Evolutionary conservation across 768 basidiomycete genomes (phyloP).

Genomic region (Brasilioporus rufonigricans): DNA sequence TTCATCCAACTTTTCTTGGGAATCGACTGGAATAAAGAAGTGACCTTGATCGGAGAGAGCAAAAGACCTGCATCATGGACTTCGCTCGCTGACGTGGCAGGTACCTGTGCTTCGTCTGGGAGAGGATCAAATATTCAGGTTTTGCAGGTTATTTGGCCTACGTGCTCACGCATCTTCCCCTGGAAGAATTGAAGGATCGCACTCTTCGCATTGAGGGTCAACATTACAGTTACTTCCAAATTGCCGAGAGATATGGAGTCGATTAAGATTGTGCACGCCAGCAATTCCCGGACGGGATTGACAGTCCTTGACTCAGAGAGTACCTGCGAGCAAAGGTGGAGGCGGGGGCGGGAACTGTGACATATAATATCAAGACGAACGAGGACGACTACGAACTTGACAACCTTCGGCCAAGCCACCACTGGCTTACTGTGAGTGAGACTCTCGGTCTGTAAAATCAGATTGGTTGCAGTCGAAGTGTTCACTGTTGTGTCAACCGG

Average conservation of each 20-base stretch:
- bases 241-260: conserved; percentile 10
- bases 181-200: conserved; percentile 6
- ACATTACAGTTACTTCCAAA: conserved; percentile 5
- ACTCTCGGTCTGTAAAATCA: conserved; percentile 17
- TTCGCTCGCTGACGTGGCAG: conserved; percentile 23
- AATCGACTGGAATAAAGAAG: conserved; percentile 12
- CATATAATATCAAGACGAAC: conserved; percentile 7
- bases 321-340: conserved; percentile 16
- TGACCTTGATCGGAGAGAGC: conserved; percentile 20
- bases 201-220: conserved; percentile 21
- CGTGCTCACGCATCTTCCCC: conserved; percentile 18
- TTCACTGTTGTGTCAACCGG: background rate
- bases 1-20: conserved; percentile 27
- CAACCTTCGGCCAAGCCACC: conserved; percentile 26
- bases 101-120: background rate
- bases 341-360: conserved; percentile 4
- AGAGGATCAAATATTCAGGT: background rate
- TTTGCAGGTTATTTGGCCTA: conserved; percentile 19
- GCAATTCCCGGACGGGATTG: conserved; percentile 10
- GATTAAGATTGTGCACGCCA: conserved; percentile 1
- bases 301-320: conserved; percentile 6
- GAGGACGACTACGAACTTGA: conserved; percentile 22
- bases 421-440: conserved; percentile 24
- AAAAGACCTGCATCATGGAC: conserved; percentile 23
- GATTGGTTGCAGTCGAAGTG: background rate